A percentile compares a stretch with the other conserved stretches of the same genome.
Evolutionary conservation across 1,284 basidiomycete species (phyloP).

Genomic region (Amylostereum areolatum): DNA sequence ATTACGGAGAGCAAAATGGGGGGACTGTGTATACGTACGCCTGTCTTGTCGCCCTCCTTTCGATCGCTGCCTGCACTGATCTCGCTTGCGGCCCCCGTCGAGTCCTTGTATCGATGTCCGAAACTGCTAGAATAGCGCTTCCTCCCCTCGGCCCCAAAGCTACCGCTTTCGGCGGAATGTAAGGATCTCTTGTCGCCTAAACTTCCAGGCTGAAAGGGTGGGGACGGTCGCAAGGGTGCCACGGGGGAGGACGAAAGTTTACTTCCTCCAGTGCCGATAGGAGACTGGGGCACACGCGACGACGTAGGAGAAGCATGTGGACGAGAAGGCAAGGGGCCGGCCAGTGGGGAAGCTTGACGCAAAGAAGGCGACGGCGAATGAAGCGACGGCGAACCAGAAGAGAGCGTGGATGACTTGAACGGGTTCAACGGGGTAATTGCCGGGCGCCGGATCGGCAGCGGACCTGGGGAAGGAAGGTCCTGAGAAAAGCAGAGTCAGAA

Average conservation of each 20-base stretch:
- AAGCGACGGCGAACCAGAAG: constrained; percentile 44
- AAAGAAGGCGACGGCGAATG: constrained; percentile 43
- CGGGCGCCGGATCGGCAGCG: constrained; percentile 49
- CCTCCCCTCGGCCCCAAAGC: constrained; percentile 14
- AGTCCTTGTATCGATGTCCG: constrained; percentile 51
- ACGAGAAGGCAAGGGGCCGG: constrained; percentile 28
- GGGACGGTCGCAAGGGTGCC: constrained; percentile 32
- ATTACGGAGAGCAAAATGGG: not conserved
- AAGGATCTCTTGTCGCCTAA: constrained; percentile 36
- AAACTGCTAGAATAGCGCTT: constrained; percentile 60
- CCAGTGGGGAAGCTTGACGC: constrained; percentile 36
- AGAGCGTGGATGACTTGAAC: constrained; percentile 67
- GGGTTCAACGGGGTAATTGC: constrained; percentile 49
- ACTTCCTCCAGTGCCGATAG: constrained; percentile 23
- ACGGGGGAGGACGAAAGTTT: constrained; percentile 23
- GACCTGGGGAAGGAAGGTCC: constrained; percentile 35
- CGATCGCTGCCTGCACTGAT: constrained; percentile 30
- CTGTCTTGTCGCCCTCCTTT: constrained; percentile 29
- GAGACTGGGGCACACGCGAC: constrained; percentile 39
- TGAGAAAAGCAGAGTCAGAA: constrained; percentile 5
- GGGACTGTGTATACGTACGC: constrained; percentile 16
- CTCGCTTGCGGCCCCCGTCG: constrained; percentile 31
- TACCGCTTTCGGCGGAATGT: constrained; percentile 24
- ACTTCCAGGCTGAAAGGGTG: constrained; percentile 42
- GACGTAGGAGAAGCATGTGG: constrained; percentile 34